phyloP scores from a whole-genome alignment of 2,329 filamentous ascomycete species.

The Rhytidhysteron rufulum region DNA sequence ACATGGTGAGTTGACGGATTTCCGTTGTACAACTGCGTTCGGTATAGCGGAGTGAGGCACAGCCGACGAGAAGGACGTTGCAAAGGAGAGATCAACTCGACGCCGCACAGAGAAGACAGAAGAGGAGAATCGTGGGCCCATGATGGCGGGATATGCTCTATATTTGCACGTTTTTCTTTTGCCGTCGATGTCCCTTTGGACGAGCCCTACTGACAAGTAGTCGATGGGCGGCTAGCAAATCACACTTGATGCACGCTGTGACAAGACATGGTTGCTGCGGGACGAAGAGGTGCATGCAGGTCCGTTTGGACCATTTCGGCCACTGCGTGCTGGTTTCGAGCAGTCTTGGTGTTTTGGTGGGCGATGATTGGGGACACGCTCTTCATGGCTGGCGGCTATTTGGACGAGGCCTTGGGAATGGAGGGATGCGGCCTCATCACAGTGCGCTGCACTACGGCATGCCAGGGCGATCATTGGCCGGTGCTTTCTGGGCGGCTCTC shows the following conservation, averaged over 20 bases:
- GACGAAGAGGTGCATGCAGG: neutral
- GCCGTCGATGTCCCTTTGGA: neutral
- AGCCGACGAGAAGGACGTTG: slow-evolving; percentile 2
- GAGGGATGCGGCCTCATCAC: slow-evolving; percentile 1
- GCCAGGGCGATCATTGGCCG: neutral
- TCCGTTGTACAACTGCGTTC: slow-evolving; percentile 8
- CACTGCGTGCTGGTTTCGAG: neutral
- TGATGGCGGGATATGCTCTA: slow-evolving; percentile 15
- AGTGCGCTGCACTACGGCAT: slow-evolving; percentile 1
- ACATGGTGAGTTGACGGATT: slow-evolving; percentile 10
- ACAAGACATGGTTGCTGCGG: slow-evolving; percentile 1
- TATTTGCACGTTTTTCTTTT: slow-evolving; percentile 22
- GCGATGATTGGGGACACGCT: neutral
- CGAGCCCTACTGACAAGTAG: neutral
- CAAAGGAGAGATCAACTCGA: slow-evolving; percentile 26
- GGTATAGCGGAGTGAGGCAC: slow-evolving; percentile 10
- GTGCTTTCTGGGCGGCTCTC: neutral
- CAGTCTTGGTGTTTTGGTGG: neutral
- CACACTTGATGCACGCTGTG: slow-evolving; percentile 2
- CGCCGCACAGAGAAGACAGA: slow-evolving; percentile 14
- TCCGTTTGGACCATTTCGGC: slow-evolving; percentile 1
- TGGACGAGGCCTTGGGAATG: neutral
- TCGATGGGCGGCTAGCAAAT: slow-evolving; percentile 4
- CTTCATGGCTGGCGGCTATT: slow-evolving; percentile 2
- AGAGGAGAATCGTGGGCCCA: slow-evolving; percentile 17